Conservation (phyloP, 78 protist genomes). For the Pigoraptor vietnamica region DNA sequence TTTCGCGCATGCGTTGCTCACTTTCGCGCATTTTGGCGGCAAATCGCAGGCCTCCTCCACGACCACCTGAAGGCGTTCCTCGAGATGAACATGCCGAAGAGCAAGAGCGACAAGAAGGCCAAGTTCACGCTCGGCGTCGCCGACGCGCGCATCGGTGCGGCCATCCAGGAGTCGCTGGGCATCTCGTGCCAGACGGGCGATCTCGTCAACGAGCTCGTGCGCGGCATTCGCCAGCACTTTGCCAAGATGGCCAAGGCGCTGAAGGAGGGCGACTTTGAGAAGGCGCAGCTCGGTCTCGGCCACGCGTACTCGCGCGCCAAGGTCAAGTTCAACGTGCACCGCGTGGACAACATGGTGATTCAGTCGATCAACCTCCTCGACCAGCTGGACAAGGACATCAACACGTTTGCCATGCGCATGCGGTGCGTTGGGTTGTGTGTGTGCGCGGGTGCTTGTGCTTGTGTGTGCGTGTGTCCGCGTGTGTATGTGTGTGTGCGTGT, state of each 20-base stretch:
- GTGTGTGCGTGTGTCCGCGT: background rate
- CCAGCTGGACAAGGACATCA: conserved; percentile 96
- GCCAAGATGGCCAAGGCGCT: conserved; percentile 46
- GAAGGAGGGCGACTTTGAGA: conserved; percentile 47
- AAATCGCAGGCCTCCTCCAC: conserved; percentile 8
- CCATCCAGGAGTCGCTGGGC: background rate
- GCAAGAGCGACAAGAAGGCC: conserved; percentile 14
- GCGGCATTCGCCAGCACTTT: conserved; percentile 84
- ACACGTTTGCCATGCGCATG: conserved; percentile 92
- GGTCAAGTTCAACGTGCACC: conserved; percentile 97
- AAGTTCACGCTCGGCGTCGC: conserved; percentile 10
- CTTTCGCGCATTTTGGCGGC: background rate
- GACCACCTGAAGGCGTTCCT: conserved; percentile 21
- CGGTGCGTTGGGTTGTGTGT: conserved; percentile 12
- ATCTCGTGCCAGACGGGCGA: conserved; percentile 2
- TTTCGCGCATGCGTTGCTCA: background rate
- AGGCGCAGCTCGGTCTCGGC: conserved; percentile 92
- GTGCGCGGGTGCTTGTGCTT: background rate
- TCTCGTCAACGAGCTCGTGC: conserved; percentile 63
- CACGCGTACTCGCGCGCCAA: conserved; percentile 89
- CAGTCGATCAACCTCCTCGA: conserved; percentile 94
- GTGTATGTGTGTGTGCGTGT: background rate
- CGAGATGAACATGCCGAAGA: conserved; percentile 17
- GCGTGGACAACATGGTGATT: conserved; percentile 98
- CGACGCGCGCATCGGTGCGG: background rate